phyloP scores from a whole-genome alignment of 768 basidiomycete genomes.

The Mycena capillaripes region DNA sequence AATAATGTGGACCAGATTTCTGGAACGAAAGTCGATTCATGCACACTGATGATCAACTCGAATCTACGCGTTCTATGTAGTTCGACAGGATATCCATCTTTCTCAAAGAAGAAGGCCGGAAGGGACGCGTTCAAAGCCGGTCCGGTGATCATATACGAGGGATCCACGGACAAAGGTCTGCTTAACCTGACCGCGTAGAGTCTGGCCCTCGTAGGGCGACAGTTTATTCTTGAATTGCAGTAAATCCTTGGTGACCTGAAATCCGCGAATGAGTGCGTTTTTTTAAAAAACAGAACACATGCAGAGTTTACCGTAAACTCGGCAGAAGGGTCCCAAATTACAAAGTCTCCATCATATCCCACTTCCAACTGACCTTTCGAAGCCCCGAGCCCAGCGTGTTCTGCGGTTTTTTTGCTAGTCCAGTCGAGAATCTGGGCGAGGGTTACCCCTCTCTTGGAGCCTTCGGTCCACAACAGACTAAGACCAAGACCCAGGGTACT shows the following conservation, averaged over 20 bases:
- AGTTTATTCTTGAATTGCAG: slow-evolving; percentile 95
- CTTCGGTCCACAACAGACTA: slow-evolving; percentile 92
- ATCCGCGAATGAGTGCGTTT: not conserved
- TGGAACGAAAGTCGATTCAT: not conserved
- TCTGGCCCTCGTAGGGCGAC: slow-evolving; percentile 88
- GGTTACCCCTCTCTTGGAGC: slow-evolving; percentile 66
- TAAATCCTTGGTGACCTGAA: slow-evolving; percentile 78
- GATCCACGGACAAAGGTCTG: slow-evolving; percentile 86
- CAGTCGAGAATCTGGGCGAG: slow-evolving; percentile 80
- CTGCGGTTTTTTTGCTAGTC: slow-evolving; percentile 81
- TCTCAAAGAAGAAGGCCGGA: slow-evolving; percentile 27
- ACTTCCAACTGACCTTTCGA: slow-evolving; percentile 80
- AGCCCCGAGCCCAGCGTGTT: slow-evolving; percentile 79
- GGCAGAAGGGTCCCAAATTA: slow-evolving; percentile 82
- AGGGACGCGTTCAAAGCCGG: slow-evolving; percentile 32
- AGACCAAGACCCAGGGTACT: slow-evolving; percentile 92
- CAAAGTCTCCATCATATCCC: slow-evolving; percentile 89
- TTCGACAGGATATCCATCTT: not conserved
- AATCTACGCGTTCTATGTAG: no score
- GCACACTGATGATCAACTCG: no score
- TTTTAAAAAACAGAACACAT: no score
- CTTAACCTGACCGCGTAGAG: slow-evolving; percentile 77
- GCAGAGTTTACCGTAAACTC: slow-evolving; percentile 55
- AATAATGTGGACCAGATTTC: not conserved
- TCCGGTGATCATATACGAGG: slow-evolving; percentile 69